A percentile compares a stretch with the other conserved stretches of the same genome.
These are phyloP conservation scores for Ganoderma lucidum DNA, from an alignment of 1,284 basidiomycete species.

Conservation along the genomic window DNA sequence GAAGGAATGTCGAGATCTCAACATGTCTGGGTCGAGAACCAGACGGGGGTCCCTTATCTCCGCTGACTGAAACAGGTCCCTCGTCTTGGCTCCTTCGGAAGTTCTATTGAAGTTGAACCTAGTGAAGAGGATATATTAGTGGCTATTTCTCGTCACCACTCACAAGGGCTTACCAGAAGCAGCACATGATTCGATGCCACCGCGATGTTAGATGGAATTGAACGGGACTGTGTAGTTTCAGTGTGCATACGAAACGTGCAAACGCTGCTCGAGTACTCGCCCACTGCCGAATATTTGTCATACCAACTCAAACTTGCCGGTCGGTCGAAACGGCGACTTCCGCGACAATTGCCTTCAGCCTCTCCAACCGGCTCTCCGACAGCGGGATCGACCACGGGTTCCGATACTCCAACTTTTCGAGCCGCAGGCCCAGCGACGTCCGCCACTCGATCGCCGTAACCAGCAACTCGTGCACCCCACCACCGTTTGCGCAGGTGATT, in stretches of 20 bases:
- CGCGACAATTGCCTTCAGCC: constrained; percentile 3
- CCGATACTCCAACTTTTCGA: constrained; percentile 7
- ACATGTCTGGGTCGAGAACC: not conserved
- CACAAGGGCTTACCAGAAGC: not conserved
- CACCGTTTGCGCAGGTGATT: constrained; percentile 6
- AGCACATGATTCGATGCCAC: not conserved
- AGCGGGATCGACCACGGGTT: not conserved
- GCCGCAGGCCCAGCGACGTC: not conserved
- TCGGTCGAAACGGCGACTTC: not conserved
- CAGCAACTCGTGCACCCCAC: constrained; percentile 9
- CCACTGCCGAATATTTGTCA: not conserved
- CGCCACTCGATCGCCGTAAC: constrained; percentile 11
- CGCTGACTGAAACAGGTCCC: not conserved
- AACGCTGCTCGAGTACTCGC: not conserved
- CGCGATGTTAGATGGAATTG: not conserved
- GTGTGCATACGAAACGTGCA: not conserved
- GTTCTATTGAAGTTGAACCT: not conserved
- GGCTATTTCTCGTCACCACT: no score
- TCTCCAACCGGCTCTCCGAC: constrained; percentile 4
- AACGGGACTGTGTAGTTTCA: not conserved
- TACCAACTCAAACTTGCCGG: not conserved
- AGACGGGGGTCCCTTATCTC: not conserved
- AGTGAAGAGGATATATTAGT: not conserved
- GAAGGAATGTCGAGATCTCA: not conserved
- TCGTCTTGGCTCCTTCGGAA: not conserved